These are phyloP conservation scores for Colletotrichum melonis DNA, from an alignment of 2,329 filamentous ascomycete species.

Conservation along the genomic window DNA sequence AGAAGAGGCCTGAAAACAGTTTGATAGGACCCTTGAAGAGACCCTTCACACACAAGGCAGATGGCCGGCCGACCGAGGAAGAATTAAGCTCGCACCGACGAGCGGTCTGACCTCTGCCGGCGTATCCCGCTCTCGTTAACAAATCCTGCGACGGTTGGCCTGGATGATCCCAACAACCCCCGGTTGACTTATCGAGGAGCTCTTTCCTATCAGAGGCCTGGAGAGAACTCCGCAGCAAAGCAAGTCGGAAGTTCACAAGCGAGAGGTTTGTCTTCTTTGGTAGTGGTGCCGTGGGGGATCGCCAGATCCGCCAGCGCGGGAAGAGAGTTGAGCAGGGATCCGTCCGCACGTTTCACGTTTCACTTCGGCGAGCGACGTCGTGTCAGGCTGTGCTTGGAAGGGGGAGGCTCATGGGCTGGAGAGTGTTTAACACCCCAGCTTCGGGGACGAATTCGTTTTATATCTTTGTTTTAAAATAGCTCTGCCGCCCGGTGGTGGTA, in stretches of 20 bases:
- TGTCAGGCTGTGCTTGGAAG: conserved; percentile 16
- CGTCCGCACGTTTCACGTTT: conserved; percentile 35
- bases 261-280: background rate
- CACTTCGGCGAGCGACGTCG: conserved; percentile 32
- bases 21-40: conserved; percentile 11
- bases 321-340: conserved; percentile 31
- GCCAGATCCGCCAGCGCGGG: conserved; percentile 18
- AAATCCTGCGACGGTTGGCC: background rate
- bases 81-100: conserved; percentile 9
- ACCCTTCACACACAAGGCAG: conserved; percentile 24
- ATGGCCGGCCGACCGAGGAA: background rate
- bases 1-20: background rate
- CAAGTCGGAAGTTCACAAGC: background rate
- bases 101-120: background rate
- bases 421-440: conserved; percentile 6
- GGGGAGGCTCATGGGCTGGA: background rate
- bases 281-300: conserved; percentile 13
- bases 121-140: background rate
- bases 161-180: background rate
- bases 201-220: background rate
- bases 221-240: background rate
- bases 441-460: conserved; percentile 23
- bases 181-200: background rate
- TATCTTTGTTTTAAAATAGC: conserved; percentile 22
- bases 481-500: background rate